Conservation (phyloP, 2,329 filamentous ascomycete genomes). For the Amylocarpus encephaloides region DNA sequence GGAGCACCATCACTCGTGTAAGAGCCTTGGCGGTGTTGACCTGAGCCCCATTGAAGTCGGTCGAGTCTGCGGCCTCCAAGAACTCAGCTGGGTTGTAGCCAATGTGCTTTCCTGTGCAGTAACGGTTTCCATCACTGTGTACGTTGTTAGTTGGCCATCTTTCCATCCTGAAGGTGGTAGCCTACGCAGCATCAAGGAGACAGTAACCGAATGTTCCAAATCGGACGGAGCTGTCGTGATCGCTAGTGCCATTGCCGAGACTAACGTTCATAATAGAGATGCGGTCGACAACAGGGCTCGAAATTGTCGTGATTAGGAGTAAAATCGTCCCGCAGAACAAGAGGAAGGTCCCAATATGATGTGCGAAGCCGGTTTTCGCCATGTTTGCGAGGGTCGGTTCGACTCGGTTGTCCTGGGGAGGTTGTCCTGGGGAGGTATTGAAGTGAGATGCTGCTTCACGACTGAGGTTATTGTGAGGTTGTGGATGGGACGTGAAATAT, state of each 20-base stretch:
- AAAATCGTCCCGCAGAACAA: conserved; percentile 49
- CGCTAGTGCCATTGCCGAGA: conserved; percentile 34
- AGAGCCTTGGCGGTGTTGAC: conserved; percentile 42
- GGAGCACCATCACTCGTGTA: conserved; percentile 55
- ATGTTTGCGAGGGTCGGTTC: conserved; percentile 14
- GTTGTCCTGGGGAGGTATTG: no score
- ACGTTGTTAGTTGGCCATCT: neutral
- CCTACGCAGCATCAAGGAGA: conserved; percentile 29
- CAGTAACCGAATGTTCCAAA: conserved; percentile 60
- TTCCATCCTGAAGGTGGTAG: neutral
- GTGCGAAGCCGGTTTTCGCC: conserved; percentile 34
- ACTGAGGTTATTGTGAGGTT: no score
- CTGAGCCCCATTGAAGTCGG: conserved; percentile 37
- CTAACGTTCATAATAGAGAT: conserved; percentile 48
- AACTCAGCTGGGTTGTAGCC: conserved; percentile 50
- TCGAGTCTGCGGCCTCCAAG: conserved; percentile 35
- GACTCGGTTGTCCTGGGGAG: neutral
- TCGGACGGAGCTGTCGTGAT: conserved; percentile 35
- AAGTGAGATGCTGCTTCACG: no score
- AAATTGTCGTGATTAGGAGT: conserved; percentile 52
- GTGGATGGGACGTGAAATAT: no score
- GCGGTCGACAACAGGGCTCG: conserved; percentile 50
- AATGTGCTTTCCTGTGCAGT: conserved; percentile 44
- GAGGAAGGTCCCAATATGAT: conserved; percentile 52
- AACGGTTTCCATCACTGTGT: conserved; percentile 27